Evolutionary conservation across 139 green algal genomes (phyloP).

Genomic region (Haematococcus sp.): DNA sequence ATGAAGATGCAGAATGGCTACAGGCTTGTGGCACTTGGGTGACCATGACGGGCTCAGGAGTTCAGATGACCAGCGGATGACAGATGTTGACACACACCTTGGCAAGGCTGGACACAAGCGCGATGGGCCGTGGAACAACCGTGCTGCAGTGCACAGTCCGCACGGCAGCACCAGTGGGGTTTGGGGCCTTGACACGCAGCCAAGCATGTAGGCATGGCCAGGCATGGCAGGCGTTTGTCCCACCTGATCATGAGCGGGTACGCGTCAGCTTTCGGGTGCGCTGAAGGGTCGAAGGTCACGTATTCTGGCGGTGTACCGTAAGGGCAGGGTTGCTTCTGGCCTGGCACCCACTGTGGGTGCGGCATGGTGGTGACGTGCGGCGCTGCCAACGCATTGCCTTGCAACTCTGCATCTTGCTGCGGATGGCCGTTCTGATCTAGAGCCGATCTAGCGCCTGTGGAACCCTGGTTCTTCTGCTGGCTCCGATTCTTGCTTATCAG

Average conservation of each 20-base stretch:
- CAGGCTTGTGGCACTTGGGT: too few relatives aligned
- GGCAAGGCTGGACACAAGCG: constrained; percentile 68
- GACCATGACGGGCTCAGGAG: too few relatives aligned
- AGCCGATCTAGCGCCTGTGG: neutral
- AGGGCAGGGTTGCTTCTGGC: constrained; percentile 40
- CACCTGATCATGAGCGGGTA: neutral
- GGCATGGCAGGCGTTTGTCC: neutral
- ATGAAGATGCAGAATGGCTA: too few relatives aligned
- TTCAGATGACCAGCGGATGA: too few relatives aligned
- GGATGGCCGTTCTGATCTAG: too few relatives aligned
- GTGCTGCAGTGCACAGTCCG: too few relatives aligned
- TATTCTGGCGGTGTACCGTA: constrained; percentile 2
- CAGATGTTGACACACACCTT: constrained; percentile 30
- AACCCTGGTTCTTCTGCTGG: neutral
- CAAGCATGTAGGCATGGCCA: neutral
- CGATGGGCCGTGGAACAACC: constrained; percentile 81
- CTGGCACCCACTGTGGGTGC: constrained; percentile 54
- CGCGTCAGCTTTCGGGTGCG: neutral
- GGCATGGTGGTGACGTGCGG: constrained; percentile 25
- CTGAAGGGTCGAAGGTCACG: neutral
- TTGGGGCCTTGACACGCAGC: too few relatives aligned
- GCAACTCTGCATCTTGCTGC: too few relatives aligned
- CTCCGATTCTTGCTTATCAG: neutral
- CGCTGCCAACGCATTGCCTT: neutral
- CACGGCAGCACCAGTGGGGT: too few relatives aligned